A percentile compares a stretch with the other conserved stretches of the same genome.
Evolutionary conservation across 371 early-diverging fungal species (phyloP).

Genomic region (Conidiobolus incongruus): DNA sequence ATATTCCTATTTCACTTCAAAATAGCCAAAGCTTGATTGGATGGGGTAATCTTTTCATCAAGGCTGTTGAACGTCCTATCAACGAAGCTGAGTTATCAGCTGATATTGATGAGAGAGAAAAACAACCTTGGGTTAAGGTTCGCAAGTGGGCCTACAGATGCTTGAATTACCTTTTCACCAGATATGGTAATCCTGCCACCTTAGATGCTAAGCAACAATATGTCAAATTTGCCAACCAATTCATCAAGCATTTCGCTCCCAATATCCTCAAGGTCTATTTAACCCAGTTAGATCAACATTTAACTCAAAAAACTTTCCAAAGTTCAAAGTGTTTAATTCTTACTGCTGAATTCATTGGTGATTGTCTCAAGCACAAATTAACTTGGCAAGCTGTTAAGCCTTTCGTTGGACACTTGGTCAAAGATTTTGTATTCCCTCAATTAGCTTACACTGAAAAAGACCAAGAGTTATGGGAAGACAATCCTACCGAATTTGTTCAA

Average conservation of each 20-base stretch:
- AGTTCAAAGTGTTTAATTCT: conserved; percentile 19
- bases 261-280: conserved; percentile 58
- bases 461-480: conserved; percentile 69
- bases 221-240: conserved; percentile 45
- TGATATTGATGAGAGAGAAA: conserved; percentile 42
- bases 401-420: conserved; percentile 44
- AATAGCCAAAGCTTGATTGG: conserved; percentile 34
- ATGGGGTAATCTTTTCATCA: conserved; percentile 71
- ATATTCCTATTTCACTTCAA: conserved; percentile 44
- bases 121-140: conserved; percentile 67
- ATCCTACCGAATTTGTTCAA: conserved; percentile 80
- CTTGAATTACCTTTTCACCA: conserved; percentile 51
- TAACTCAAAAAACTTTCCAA: conserved; percentile 34
- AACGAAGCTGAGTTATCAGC: conserved; percentile 26
- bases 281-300: conserved; percentile 44
- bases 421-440: conserved; percentile 71
- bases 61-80: conserved; percentile 38
- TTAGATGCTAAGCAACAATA: conserved; percentile 29
- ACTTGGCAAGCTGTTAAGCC: conserved; percentile 77
- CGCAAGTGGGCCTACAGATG: conserved; percentile 84
- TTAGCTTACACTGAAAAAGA: conserved; percentile 64
- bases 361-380: conserved; percentile 52
- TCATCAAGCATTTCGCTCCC: conserved; percentile 62
- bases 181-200: conserved; percentile 52
- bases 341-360: conserved; percentile 10